phyloP scores from a whole-genome alignment of 2,329 filamentous ascomycete species.

The Colletotrichum sublineola region DNA sequence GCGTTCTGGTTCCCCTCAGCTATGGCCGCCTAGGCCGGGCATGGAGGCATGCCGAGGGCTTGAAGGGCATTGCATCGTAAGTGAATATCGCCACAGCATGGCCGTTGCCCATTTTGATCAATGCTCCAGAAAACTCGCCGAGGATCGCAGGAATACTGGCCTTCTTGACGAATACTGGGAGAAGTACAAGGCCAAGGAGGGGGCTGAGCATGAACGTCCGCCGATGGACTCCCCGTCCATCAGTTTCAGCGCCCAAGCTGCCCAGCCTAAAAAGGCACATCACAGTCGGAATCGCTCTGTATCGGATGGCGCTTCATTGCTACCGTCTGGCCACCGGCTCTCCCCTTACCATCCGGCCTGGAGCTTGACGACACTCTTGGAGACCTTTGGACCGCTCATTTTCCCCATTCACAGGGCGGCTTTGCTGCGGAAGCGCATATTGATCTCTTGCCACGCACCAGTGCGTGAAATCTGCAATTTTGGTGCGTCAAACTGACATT shows the following conservation, averaged over 20 bases:
- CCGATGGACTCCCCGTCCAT: slow-evolving; percentile 66
- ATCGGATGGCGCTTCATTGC: slow-evolving; percentile 71
- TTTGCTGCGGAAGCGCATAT: slow-evolving; percentile 85
- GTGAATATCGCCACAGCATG: slow-evolving; percentile 43
- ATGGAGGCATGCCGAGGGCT: slow-evolving; percentile 85
- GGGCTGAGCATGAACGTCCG: slow-evolving; percentile 53
- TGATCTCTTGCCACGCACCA: slow-evolving; percentile 88
- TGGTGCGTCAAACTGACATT: slow-evolving; percentile 66
- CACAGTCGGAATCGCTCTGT: slow-evolving; percentile 70
- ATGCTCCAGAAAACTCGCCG: slow-evolving; percentile 67
- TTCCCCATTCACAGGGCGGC: slow-evolving; percentile 93
- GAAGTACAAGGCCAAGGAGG: slow-evolving; percentile 62
- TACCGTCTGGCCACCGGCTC: slow-evolving; percentile 74
- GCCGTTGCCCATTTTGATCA: slow-evolving; percentile 48
- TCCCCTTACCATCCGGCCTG: slow-evolving; percentile 88
- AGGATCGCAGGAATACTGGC: slow-evolving; percentile 72
- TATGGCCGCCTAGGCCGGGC: slow-evolving; percentile 87
- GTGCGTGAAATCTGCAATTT: slow-evolving; percentile 90
- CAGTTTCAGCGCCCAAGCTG: slow-evolving; percentile 56
- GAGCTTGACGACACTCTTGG: slow-evolving; percentile 81
- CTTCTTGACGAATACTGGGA: slow-evolving; percentile 87
- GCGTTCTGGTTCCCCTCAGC: slow-evolving; percentile 86
- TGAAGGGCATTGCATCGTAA: slow-evolving; percentile 82
- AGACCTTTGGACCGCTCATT: slow-evolving; percentile 89
- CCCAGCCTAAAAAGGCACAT: slow-evolving; percentile 52